Conservation (phyloP, 176 grass and related monocot species). For the Aegilops bicornis region DNA sequence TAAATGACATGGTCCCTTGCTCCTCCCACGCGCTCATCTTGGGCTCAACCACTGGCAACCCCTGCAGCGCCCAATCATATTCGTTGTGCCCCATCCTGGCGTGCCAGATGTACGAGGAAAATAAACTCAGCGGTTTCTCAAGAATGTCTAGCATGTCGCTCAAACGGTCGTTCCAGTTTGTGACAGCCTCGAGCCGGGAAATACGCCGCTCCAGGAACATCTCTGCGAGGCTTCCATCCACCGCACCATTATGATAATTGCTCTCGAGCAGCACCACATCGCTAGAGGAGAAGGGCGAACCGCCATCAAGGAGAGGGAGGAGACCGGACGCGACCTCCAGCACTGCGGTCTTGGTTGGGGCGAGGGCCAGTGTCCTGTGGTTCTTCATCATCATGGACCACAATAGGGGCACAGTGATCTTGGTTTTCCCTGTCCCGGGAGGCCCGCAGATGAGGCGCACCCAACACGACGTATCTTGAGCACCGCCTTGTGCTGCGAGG, state of each 20-base stretch:
- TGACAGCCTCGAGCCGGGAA: not conserved
- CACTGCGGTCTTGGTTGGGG: conserved; percentile 55
- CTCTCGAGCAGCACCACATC: conserved; percentile 60
- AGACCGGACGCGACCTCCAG: conserved; percentile 43
- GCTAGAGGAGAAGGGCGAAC: not conserved
- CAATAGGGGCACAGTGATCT: conserved; percentile 39
- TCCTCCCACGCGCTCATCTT: no score
- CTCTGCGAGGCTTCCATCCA: no score
- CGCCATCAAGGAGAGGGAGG: not conserved
- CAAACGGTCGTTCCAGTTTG: no score
- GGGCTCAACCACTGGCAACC: no score
- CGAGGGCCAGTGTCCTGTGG: conserved; percentile 34
- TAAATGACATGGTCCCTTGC: no score
- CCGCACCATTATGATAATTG: not conserved
- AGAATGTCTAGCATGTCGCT: not conserved
- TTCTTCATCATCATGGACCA: conserved; percentile 1
- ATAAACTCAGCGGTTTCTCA: no score
- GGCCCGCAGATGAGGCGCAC: conserved; percentile 65
- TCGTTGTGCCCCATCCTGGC: no score
- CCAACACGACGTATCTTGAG: not conserved
- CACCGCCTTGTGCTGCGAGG: conserved; percentile 38
- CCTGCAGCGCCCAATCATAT: no score
- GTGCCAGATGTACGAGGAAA: no score
- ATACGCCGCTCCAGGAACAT: no score
- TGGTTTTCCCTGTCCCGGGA: conserved; percentile 70